Conservation (phyloP, 2,329 filamentous ascomycete species). For the Trichoderma atrobrunneum region DNA sequence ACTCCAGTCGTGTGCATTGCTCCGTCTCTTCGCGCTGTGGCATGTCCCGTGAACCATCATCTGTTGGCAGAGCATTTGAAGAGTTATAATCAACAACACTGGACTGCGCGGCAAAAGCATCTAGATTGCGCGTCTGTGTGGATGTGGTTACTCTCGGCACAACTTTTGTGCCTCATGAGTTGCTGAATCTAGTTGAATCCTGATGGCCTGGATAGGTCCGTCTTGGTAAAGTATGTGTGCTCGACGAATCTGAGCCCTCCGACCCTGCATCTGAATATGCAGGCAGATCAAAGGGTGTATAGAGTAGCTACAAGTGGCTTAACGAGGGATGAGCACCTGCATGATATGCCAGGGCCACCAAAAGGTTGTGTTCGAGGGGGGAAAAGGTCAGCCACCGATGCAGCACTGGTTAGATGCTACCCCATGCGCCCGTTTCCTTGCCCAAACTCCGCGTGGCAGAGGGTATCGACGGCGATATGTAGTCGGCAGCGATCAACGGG, state of each 20-base stretch:
- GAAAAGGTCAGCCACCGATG: not conserved
- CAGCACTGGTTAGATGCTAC: not conserved
- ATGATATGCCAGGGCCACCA: slow-evolving; percentile 19
- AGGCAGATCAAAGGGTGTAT: slow-evolving; percentile 13
- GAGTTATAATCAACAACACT: not conserved
- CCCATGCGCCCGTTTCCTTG: slow-evolving; percentile 1
- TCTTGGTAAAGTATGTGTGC: not conserved
- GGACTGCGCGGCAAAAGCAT: not conserved
- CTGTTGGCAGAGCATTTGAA: not conserved
- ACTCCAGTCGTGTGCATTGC: not conserved
- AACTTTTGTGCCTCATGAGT: not conserved
- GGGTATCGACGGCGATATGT: slow-evolving; percentile 16
- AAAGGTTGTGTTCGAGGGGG: not conserved
- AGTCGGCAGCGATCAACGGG: slow-evolving; percentile 12
- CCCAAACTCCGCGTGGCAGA: slow-evolving; percentile 13
- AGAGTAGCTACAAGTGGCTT: slow-evolving; percentile 16
- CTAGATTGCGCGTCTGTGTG: not conserved
- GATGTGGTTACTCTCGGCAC: slow-evolving; percentile 2
- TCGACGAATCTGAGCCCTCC: slow-evolving; percentile 6
- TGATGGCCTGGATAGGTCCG: not conserved
- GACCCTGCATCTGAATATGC: slow-evolving; percentile 8
- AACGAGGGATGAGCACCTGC: slow-evolving; percentile 15
- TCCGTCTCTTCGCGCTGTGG: not conserved
- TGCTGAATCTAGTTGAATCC: not conserved
- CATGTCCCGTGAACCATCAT: not conserved